Base-by-base conservation (phyloP, 2,329 filamentous ascomycete species). In the Tympanopsis confertula region DNA sequence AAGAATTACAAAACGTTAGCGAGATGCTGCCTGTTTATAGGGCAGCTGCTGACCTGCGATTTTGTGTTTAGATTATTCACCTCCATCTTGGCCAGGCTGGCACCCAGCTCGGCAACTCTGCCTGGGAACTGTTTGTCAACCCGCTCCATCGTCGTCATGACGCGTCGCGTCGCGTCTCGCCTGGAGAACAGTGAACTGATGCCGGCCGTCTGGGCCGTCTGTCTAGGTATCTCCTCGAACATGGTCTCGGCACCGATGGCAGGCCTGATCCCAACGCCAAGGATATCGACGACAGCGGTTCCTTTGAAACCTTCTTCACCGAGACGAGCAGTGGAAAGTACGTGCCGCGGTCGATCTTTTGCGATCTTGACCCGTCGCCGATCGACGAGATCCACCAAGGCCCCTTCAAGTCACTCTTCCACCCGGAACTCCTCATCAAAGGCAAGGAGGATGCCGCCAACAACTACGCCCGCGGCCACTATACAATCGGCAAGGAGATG, bases 361-460 rank as follows among this genome's bases (percentile, higher is more conserved):
- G 78, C 45, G 76, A 81, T 52, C 60, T 81, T 42, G 76, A 81
- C 52, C 76, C 76, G 18, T 76, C 71, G 63, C 75, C 75, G 35
- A 74, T 81, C 50, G 76, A 81, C 50, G 76, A 81, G 56, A 78
- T 81, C 56, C 71, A 75, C 42, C 77, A 71, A 42, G 76, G 76
- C 46, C 47, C 59, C 46, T 79, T 78, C 59, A 68, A 73, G 47
- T 65, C 74, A 47, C 65, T 81, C 38, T 81, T 78, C 61, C 76
- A 80, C 55, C 76, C 76, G 15, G 75, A 80, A 54, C 61, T 74
- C 46, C 61, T 81, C 60, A 71, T 81, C 48, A 78, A 71, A 53
- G 76, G 76, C 49, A 80, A 80, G 59, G 76, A 81, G 54, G 76
- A 81, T 61, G 76, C 76, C 42, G 74, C 76, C 48, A 81, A 80